phyloP scores from a whole-genome alignment of 2,329 filamentous ascomycete genomes.

The Colletotrichum costaricense region DNA sequence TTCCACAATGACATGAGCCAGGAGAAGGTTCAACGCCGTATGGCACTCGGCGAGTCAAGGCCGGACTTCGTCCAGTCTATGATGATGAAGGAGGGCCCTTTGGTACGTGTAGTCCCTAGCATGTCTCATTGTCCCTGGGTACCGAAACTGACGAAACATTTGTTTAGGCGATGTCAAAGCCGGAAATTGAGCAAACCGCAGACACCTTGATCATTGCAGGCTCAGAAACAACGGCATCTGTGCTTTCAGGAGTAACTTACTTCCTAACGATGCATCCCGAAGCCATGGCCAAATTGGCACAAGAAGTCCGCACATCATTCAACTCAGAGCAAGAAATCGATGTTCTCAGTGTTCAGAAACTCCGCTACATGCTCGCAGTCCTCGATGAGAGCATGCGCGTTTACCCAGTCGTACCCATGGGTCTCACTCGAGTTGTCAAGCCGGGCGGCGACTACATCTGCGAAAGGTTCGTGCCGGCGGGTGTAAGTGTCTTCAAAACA shows the following conservation, averaged over 20 bases:
- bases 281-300: slow-evolving; percentile 44
- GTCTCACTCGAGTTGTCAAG: slow-evolving; percentile 42
- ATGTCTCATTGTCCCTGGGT: rapidly evolving
- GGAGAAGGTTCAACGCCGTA: slow-evolving; percentile 24
- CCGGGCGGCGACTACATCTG: slow-evolving; percentile 46
- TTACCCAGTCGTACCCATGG: slow-evolving; percentile 43
- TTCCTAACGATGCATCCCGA: slow-evolving; percentile 48
- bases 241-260: slow-evolving; percentile 53
- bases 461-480: slow-evolving; percentile 45
- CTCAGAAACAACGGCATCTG: slow-evolving; percentile 58
- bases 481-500: slow-evolving; percentile 42
- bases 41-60: slow-evolving; percentile 32
- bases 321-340: slow-evolving; percentile 50
- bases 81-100: slow-evolving; percentile 32
- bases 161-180: slow-evolving; percentile 26
- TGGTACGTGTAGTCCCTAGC: background rate
- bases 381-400: slow-evolving; percentile 54
- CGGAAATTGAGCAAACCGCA: slow-evolving; percentile 30
- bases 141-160: rapidly evolving
- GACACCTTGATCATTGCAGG: slow-evolving; percentile 48
- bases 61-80: slow-evolving; percentile 39
- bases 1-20: slow-evolving; percentile 17
- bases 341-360: slow-evolving; percentile 41
- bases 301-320: slow-evolving; percentile 54
- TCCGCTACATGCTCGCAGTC: slow-evolving; percentile 53